Evolutionary conservation across 495 filamentous ascomycete species (phyloP).

Genomic region (Staphylotrichum longicolle): DNA sequence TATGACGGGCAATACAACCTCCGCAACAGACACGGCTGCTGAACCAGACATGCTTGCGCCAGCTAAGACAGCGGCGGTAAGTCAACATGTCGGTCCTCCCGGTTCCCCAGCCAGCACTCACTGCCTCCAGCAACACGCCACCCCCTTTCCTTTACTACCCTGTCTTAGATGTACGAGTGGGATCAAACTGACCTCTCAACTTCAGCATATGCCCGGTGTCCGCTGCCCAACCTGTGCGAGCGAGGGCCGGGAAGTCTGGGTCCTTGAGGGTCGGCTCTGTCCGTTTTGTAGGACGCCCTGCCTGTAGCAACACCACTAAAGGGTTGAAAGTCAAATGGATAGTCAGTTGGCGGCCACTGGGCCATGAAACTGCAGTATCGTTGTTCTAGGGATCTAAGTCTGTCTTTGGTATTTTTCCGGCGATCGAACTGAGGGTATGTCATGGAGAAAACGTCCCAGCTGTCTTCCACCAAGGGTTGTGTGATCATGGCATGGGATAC

Average conservation of each 20-base stretch:
- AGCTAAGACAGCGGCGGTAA: neutral
- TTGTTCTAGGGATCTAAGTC: too few relatives aligned
- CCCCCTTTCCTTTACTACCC: neutral
- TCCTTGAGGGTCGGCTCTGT: slow-evolving; percentile 41
- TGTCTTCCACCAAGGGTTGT: too few relatives aligned
- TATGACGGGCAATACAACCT: too few relatives aligned
- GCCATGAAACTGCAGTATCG: too few relatives aligned
- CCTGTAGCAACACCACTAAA: slow-evolving; percentile 2
- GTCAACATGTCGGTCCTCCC: neutral
- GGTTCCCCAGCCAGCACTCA: too few relatives aligned
- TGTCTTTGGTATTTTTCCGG: too few relatives aligned
- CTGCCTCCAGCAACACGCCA: neutral
- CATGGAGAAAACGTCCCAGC: too few relatives aligned
- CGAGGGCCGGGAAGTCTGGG: slow-evolving; percentile 43
- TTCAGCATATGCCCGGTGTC: slow-evolving; percentile 29
- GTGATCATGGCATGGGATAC: too few relatives aligned
- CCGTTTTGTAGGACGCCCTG: slow-evolving; percentile 36
- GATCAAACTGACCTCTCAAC: neutral
- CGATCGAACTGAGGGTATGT: too few relatives aligned
- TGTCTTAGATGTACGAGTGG: neutral
- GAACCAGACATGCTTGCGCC: neutral
- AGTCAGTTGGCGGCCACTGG: too few relatives aligned
- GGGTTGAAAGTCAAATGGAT: neutral
- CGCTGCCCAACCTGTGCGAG: slow-evolving; percentile 41
- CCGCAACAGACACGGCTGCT: neutral